Evolutionary conservation across 495 filamentous ascomycete species (phyloP).

Genomic region (Xylaria grammica): DNA sequence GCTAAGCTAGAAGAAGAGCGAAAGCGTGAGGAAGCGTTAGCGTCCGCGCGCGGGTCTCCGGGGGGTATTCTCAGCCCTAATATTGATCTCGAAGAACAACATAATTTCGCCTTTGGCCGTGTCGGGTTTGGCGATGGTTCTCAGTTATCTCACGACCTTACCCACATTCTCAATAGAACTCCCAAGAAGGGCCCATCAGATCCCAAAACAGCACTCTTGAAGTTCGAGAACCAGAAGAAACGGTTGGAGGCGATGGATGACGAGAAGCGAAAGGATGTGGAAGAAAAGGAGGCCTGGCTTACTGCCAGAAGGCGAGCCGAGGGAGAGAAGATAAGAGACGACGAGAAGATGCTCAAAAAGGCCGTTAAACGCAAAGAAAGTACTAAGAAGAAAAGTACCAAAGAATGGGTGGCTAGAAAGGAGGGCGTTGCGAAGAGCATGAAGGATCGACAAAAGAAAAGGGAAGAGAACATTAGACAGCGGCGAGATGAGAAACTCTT

Average conservation of each 20-base stretch:
- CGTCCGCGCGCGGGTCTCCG: constrained; percentile 63
- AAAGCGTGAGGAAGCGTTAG: constrained; percentile 70
- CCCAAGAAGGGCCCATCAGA: constrained; percentile 82
- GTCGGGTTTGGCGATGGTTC: constrained; percentile 87
- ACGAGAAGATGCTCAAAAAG: constrained; percentile 89
- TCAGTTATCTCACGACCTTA: constrained; percentile 69
- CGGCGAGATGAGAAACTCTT: constrained; percentile 74
- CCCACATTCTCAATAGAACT: constrained; percentile 56
- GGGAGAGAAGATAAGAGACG: constrained; percentile 88
- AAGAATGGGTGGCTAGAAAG: constrained; percentile 84
- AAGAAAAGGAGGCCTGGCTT: constrained; percentile 93
- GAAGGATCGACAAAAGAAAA: constrained; percentile 81
- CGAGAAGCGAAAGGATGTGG: constrained; percentile 79
- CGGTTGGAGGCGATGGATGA: constrained; percentile 72
- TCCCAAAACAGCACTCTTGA: constrained; percentile 70
- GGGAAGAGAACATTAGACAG: constrained; percentile 87
- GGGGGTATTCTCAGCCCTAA: constrained; percentile 66
- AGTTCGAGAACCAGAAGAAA: constrained; percentile 73
- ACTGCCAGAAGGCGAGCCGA: constrained; percentile 88
- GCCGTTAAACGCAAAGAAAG: constrained; percentile 91
- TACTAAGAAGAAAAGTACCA: constrained; percentile 85
- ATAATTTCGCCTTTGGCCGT: constrained; percentile 79
- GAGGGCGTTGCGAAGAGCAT: constrained; percentile 76
- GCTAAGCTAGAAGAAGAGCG: constrained; percentile 77
- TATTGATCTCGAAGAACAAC: constrained; percentile 63